A percentile compares a stretch with the other conserved stretches of the same genome.
Evolutionary conservation across 805 yeast species (phyloP).

Genomic region (Hanseniaspora taiwanica): DNA sequence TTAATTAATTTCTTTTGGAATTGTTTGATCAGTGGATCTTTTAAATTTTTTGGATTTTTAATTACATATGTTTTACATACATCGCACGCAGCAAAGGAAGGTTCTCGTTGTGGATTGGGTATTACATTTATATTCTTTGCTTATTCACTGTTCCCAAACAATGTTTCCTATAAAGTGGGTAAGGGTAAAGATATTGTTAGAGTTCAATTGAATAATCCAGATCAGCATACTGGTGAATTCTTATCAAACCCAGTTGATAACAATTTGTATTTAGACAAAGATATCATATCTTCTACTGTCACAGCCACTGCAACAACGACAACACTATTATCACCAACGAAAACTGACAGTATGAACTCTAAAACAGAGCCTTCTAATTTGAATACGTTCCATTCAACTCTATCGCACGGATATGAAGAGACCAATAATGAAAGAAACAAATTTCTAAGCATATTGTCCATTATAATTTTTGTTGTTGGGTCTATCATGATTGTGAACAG

Average conservation of each 20-base stretch:
- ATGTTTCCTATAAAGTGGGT: slow-evolving; percentile 21
- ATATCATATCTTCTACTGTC: slow-evolving; percentile 10
- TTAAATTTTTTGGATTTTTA: slow-evolving; percentile 87
- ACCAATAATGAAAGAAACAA: slow-evolving; percentile 11
- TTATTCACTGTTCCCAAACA: slow-evolving; percentile 38
- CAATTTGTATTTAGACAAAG: slow-evolving; percentile 16
- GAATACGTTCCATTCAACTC: slow-evolving; percentile 18
- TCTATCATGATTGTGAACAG: slow-evolving; percentile 51
- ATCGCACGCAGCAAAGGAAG: slow-evolving; percentile 93
- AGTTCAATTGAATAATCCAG: slow-evolving; percentile 46
- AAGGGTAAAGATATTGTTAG: slow-evolving; percentile 22
- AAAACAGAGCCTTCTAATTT: too few species aligned
- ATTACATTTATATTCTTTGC: slow-evolving; percentile 67
- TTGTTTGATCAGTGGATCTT: slow-evolving; percentile 72
- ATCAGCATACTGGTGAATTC: slow-evolving; percentile 29
- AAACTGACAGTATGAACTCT: too few species aligned
- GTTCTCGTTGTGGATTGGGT: slow-evolving; percentile 87
- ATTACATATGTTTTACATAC: slow-evolving; percentile 86
- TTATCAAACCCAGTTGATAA: slow-evolving; percentile 9
- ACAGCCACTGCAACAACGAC: slow-evolving; percentile 10
- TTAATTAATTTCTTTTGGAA: slow-evolving; percentile 86
- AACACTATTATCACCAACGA: too few species aligned
- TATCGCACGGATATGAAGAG: slow-evolving; percentile 22
- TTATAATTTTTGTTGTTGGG: slow-evolving; percentile 56
- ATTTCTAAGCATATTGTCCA: slow-evolving; percentile 42